Base-by-base conservation (phyloP, 208 protist genomes). In the Acanthamoeba castellanii region DNA sequence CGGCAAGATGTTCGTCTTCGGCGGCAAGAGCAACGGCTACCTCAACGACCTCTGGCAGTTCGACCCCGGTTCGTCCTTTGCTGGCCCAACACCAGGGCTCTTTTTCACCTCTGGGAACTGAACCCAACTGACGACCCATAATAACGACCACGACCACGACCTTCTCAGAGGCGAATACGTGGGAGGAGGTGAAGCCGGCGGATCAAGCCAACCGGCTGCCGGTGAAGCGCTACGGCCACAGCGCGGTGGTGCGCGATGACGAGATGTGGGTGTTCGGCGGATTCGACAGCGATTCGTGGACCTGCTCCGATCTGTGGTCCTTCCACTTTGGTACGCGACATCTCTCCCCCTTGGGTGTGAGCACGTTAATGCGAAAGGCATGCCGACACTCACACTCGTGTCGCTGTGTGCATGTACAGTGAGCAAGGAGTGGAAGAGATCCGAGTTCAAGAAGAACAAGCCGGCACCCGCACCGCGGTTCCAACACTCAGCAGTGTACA, bases 21-120 rank as follows among this genome's bases (percentile, higher is more conserved):
- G 82, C 8, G 82, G 82, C 82, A 90, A 90, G 82, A 90, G 82
- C 82, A 90, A 90, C n/a, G 82, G 82, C 45, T 90, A 90, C 27
- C 50, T 59, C 50, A 90, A 90, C 82, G 82, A 90, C 30, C 42
- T 90, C 57, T 68, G 47, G 82, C 27, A 64, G 25, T 90, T 27
- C 13, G 57, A 68, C 34, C 20, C 27, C 0, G 42, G 74, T 82
- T 20, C 42, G 74, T 50, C 72, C 52, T 14, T 14, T 50, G 20
- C 72, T 45, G n/a, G 13, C 11, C 61, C 61, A 68, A 30, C 66
- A n/a, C 22, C 18, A 74, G 22, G 1, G 30, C 22, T 11, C 22
- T 27, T 7, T 37, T 9, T 18, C 4, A 57, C 5, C 16, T 9
- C 14, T 2, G 9, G 1, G 14, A 57, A 57, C 14, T 9, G 14